Conservation (phyloP, 495 filamentous ascomycete species). For the Penicillium paxilli region DNA sequence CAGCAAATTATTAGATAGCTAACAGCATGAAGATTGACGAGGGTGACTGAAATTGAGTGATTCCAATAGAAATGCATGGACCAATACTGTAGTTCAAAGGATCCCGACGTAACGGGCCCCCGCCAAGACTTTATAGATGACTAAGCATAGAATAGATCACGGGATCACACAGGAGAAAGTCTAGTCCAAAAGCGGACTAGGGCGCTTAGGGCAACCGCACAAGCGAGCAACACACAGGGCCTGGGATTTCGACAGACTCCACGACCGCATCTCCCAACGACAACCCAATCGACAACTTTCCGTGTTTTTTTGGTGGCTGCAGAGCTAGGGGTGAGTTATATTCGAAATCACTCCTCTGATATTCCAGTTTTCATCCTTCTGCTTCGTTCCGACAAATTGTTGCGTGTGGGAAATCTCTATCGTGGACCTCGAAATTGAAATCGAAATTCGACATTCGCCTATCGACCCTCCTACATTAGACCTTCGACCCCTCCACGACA, state of each 20-base stretch:
- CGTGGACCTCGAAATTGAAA: slow-evolving; percentile 5
- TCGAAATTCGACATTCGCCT: slow-evolving; percentile 19
- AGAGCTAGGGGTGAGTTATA: slow-evolving; percentile 49
- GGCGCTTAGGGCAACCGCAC: slow-evolving; percentile 44
- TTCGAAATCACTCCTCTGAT: slow-evolving; percentile 12
- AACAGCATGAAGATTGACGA: background rate
- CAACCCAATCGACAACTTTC: slow-evolving; percentile 46
- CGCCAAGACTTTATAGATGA: slow-evolving; percentile 9
- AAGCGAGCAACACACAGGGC: slow-evolving; percentile 47
- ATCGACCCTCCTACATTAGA: slow-evolving; percentile 8
- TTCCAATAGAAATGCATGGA: too few relatives aligned
- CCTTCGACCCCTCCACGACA: too few relatives aligned
- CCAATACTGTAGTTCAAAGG: too few relatives aligned
- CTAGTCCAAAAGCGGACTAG: slow-evolving; percentile 27
- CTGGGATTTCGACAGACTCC: slow-evolving; percentile 47
- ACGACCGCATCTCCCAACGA: slow-evolving; percentile 44
- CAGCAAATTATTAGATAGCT: too few relatives aligned
- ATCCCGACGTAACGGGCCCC: too few relatives aligned
- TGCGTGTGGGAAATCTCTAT: slow-evolving; percentile 9
- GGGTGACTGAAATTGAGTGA: too few relatives aligned
- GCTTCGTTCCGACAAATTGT: slow-evolving; percentile 26
- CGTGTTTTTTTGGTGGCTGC: slow-evolving; percentile 49
- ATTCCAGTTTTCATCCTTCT: slow-evolving; percentile 22
- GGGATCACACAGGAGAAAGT: slow-evolving; percentile 16
- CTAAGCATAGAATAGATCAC: slow-evolving; percentile 8